These are phyloP conservation scores for Lecanosticta acicola DNA, from an alignment of 2,329 filamentous ascomycete species.

Conservation along the genomic window DNA sequence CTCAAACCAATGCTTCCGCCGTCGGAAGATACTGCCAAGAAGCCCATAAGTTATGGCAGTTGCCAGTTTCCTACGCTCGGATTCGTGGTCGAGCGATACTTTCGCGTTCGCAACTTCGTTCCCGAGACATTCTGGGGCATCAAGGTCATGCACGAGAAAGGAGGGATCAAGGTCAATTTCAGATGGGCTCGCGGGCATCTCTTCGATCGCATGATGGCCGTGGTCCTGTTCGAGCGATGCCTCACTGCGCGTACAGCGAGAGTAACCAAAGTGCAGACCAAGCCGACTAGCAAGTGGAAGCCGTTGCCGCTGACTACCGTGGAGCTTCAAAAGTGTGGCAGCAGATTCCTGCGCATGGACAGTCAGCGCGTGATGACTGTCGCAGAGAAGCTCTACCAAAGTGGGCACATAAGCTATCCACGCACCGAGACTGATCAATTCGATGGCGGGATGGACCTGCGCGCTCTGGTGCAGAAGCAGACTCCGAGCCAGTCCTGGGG, in stretches of 20 bases:
- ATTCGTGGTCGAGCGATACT: constrained; percentile 94
- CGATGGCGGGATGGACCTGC: constrained; percentile 80
- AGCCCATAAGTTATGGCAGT: constrained; percentile 46
- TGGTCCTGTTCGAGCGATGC: constrained; percentile 81
- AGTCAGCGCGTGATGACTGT: constrained; percentile 83
- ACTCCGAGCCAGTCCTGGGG: constrained; percentile 71
- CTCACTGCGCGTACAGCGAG: constrained; percentile 68
- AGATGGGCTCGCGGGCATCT: constrained; percentile 75
- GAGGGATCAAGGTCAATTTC: constrained; percentile 75
- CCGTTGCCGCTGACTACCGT: constrained; percentile 91
- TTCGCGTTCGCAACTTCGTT: constrained; percentile 87
- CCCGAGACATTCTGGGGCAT: constrained; percentile 92
- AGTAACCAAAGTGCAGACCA: constrained; percentile 80
- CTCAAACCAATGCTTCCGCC: constrained; percentile 65
- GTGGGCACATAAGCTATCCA: constrained; percentile 95
- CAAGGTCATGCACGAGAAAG: constrained; percentile 71
- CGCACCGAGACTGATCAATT: constrained; percentile 97
- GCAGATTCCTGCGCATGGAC: constrained; percentile 79
- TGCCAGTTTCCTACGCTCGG: constrained; percentile 96
- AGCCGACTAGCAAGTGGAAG: constrained; percentile 89
- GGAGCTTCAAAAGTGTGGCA: constrained; percentile 93
- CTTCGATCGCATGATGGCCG: constrained; percentile 78
- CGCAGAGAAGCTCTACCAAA: constrained; percentile 84
- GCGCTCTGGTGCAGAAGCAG: constrained; percentile 76
- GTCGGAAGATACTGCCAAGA: constrained; percentile 69